A percentile compares a stretch with the other conserved stretches of the same genome.
phyloP scores from a whole-genome alignment of 116 monocot species.

The Cymodocea nodosa region DNA sequence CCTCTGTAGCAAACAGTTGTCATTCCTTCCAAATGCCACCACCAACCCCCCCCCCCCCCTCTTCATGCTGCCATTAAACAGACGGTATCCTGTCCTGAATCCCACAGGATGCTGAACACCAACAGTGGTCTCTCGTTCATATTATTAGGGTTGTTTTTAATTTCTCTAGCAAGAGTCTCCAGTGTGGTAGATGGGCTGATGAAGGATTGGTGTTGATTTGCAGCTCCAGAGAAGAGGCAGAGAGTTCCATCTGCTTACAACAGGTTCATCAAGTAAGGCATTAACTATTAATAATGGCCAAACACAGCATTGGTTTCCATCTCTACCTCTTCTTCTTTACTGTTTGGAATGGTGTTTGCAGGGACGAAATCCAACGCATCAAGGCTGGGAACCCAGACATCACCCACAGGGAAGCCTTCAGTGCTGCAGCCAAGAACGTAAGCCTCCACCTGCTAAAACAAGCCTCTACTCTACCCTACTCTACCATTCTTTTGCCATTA shows the following conservation, averaged over 20 bases:
- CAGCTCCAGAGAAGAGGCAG: conserved; percentile 99
- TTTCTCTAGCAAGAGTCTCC: too few relatives aligned
- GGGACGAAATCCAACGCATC: conserved; percentile 99
- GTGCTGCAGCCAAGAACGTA: conserved; percentile 99
- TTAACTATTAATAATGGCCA: background rate
- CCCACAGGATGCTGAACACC: conserved; percentile 1
- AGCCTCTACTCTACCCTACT: background rate
- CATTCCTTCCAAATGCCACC: background rate
- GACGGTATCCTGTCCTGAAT: background rate
- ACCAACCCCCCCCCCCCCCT: background rate
- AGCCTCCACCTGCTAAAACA: background rate
- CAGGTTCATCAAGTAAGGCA: conserved; percentile 96
- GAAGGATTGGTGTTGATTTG: conserved; percentile 6
- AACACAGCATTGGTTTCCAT: background rate
- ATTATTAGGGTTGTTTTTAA: too few relatives aligned
- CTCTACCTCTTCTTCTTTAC: background rate
- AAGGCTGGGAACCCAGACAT: conserved; percentile 99
- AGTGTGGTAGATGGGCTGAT: background rate
- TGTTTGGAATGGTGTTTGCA: conserved; percentile 16
- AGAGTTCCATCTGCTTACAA: conserved; percentile 99
- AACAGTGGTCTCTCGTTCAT: background rate
- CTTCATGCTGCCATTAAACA: background rate
- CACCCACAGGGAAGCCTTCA: conserved; percentile 98
- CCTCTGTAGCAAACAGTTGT: conserved; percentile 5
- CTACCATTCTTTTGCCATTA: background rate